Base-by-base conservation (phyloP, 2,329 filamentous ascomycete genomes). In the Pezicula neosporulosa region DNA sequence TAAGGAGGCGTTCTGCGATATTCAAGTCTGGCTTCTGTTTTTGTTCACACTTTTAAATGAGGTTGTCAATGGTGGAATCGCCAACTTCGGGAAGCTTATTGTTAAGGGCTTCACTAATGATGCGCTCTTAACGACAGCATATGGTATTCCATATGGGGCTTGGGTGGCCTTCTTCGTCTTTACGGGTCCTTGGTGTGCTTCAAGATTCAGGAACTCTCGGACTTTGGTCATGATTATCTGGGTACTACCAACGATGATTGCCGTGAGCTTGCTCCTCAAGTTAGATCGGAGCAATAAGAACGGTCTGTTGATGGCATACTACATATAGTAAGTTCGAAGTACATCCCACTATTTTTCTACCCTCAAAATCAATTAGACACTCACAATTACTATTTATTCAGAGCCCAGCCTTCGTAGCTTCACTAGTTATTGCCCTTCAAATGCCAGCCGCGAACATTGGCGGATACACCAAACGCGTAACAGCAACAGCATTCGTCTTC, bases 391-490 rank as follows among this genome's bases (percentile, higher is more conserved):
- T n/a, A n/a, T n/a, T n/a, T n/a, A n/a, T 1, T 12, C 74, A 48
- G 70, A 72, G 5, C 69, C 70, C 6, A 63, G 67, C 6, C 63
- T 75, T 12, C 35, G n/a, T n/a, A 37, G 35, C 35, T 37, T 37
- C 35, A 12, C 35, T 37, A 12, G 16, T 72, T 72, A 33, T 61
- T 75, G n/a, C 55, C 74, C 15, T 70, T 51, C 49, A 28, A 24
- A 16, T 50, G 47, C 46, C 36, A 18, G 49, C 27, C 19, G 42
- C 51, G 10, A 53, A 53, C 28, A 27, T 19, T 42, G 71, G 71
- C 10, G 76, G 76, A 9, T 68, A 70, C 19, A 79, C 76, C 10
- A 79, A 78, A 63, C 69, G 74, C 15, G 44, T 46, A 21, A 75
- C 76, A 50, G 73, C 73, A 6, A 70, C 69, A 19, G 73, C 73